These are phyloP conservation scores for Colletotrichum abscissum DNA, from an alignment of 2,329 filamentous ascomycete genomes.

Conservation along the genomic window DNA sequence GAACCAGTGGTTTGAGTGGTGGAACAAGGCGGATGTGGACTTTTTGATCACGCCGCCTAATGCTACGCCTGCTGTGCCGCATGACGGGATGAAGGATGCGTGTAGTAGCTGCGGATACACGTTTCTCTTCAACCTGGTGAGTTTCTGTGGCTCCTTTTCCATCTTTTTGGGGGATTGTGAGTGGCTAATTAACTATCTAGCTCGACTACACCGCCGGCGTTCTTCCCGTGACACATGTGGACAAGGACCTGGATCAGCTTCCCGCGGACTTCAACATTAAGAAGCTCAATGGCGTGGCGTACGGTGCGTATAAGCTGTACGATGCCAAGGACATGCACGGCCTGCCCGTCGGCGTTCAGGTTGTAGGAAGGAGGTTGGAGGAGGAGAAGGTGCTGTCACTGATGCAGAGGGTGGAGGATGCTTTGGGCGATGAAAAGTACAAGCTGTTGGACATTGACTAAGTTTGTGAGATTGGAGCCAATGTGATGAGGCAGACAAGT, in stretches of 20 bases:
- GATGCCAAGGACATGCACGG: conserved; percentile 86
- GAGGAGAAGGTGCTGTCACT: conserved; percentile 88
- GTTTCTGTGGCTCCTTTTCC: conserved; percentile 41
- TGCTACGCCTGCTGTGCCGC: conserved; percentile 88
- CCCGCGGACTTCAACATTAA: conserved; percentile 69
- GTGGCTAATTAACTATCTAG: conserved; percentile 49
- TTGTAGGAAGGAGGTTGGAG: conserved; percentile 82
- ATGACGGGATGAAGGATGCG: conserved; percentile 86
- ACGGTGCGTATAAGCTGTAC: conserved; percentile 88
- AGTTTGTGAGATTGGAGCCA: neutral
- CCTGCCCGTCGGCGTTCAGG: conserved; percentile 86
- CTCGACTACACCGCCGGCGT: conserved; percentile 89
- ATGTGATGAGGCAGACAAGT: too few species aligned
- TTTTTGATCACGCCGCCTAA: conserved; percentile 88
- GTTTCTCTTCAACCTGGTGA: conserved; percentile 88
- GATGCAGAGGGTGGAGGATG: conserved; percentile 83
- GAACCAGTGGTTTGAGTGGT: conserved; percentile 85
- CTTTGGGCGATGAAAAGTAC: conserved; percentile 70
- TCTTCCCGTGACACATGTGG: conserved; percentile 86
- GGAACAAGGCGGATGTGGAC: conserved; percentile 79
- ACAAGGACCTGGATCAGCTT: conserved; percentile 74
- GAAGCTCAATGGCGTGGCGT: conserved; percentile 81
- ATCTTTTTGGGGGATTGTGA: too few species aligned
- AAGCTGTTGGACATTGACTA: conserved; percentile 60
- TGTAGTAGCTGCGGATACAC: conserved; percentile 92